A percentile compares a stretch with the other conserved stretches of the same genome.
Evolutionary conservation across 2,329 filamentous ascomycete species (phyloP).

Genomic region (Botrytis fabae): DNA sequence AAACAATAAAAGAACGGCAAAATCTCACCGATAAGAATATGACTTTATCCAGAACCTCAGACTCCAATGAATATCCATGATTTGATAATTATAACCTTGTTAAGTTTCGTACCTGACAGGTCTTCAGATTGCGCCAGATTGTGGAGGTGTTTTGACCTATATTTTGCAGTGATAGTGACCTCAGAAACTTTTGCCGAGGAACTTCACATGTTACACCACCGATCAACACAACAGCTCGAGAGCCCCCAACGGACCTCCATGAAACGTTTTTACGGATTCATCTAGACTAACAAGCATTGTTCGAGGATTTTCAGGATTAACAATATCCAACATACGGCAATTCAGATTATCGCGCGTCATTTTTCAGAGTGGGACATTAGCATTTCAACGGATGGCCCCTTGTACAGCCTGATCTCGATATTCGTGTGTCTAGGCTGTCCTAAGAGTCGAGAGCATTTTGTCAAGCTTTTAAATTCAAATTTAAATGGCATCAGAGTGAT

Average conservation of each 20-base stretch:
- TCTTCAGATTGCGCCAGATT: background rate
- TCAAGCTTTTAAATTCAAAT: too few relatives aligned
- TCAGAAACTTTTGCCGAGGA: background rate
- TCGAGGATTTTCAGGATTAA: background rate
- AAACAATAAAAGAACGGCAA: slow-evolving; percentile 14
- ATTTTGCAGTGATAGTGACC: background rate
- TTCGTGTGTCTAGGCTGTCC: background rate
- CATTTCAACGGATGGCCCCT: background rate
- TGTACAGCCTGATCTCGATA: background rate
- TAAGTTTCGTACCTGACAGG: background rate
- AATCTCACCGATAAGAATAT: slow-evolving; percentile 1
- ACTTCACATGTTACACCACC: background rate
- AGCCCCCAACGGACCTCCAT: background rate
- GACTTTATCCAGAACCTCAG: background rate
- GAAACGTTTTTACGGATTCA: background rate
- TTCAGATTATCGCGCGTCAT: background rate
- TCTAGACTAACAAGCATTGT: background rate
- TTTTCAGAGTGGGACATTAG: background rate
- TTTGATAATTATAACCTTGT: background rate
- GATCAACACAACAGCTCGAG: background rate
- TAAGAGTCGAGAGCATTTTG: background rate
- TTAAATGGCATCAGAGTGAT: background rate
- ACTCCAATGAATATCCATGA: background rate
- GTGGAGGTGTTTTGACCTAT: background rate
- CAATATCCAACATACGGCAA: background rate